These are phyloP conservation scores for Phtheirospermum japonicum DNA, from an alignment of 257 asterid genomes.

Conservation along the genomic window DNA sequence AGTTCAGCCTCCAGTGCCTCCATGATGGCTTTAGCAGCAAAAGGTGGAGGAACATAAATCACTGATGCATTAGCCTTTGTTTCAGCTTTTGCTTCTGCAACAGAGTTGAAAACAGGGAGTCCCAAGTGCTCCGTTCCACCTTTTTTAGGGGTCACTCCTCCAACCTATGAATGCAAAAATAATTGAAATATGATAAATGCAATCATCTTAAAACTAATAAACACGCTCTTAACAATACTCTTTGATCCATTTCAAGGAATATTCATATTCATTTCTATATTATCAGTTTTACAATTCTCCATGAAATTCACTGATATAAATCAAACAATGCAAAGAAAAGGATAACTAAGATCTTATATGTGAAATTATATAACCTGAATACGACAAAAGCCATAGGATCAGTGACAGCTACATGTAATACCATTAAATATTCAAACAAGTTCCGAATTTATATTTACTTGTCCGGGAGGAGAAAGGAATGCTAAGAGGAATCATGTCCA, in stretches of 20 bases:
- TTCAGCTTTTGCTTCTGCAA: slow-evolving; percentile 93
- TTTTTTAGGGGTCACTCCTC: slow-evolving; percentile 93
- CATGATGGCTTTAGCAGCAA: slow-evolving; percentile 88
- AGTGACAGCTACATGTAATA: too few relatives aligned
- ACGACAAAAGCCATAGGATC: neutral
- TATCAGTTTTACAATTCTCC: neutral
- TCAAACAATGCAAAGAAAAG: neutral
- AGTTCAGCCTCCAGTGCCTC: slow-evolving; percentile 90
- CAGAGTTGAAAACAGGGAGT: slow-evolving; percentile 86
- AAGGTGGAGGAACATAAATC: slow-evolving; percentile 93
- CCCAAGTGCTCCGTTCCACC: slow-evolving; percentile 99
- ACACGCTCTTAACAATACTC: neutral
- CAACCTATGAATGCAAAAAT: slow-evolving; percentile 54
- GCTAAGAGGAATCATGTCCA: neutral
- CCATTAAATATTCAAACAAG: neutral
- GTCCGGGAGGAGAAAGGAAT: neutral
- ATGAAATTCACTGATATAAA: neutral
- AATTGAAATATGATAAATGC: neutral
- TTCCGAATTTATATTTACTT: too few relatives aligned
- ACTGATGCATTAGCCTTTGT: slow-evolving; percentile 91
- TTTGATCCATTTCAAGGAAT: neutral
- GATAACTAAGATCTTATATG: neutral
- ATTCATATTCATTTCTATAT: neutral
- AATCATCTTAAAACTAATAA: neutral
- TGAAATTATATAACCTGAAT: neutral